phyloP scores from a whole-genome alignment of 176 grass and related monocot genomes.

The Musa acuminata region DNA sequence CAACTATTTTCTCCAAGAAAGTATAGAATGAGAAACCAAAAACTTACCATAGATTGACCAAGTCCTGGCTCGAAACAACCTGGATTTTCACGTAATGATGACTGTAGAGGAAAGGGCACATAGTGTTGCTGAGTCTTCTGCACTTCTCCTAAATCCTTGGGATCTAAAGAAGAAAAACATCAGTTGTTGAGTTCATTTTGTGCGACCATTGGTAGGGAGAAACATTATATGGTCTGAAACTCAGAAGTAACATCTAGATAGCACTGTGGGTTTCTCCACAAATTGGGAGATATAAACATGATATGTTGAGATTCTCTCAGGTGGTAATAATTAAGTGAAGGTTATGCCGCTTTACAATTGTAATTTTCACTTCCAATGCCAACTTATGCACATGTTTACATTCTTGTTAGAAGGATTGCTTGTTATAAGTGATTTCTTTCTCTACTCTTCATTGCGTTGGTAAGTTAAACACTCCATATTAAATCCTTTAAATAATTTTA shows the following conservation, averaged over 20 bases:
- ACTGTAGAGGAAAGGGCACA: conserved; percentile 22
- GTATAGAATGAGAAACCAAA: not conserved
- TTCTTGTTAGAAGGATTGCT: not conserved
- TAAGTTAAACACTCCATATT: not conserved
- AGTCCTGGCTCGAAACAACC: conserved; percentile 48
- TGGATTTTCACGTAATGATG: conserved; percentile 48
- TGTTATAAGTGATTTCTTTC: not conserved
- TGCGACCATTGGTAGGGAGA: not conserved
- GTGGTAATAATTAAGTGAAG: too few relatives aligned
- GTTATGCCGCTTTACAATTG: not conserved
- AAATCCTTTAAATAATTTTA: not conserved
- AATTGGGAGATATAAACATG: not conserved
- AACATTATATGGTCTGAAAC: not conserved
- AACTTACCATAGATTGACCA: conserved; percentile 61
- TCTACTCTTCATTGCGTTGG: not conserved
- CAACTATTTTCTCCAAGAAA: not conserved
- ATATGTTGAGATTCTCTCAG: not conserved
- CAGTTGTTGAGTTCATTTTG: not conserved
- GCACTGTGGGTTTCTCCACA: not conserved
- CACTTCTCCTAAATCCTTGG: conserved; percentile 32
- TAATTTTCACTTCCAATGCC: not conserved
- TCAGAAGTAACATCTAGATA: not conserved
- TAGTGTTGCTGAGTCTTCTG: conserved; percentile 43
- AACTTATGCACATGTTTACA: not conserved
- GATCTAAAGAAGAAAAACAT: conserved; percentile 28